A percentile compares a stretch with the other conserved stretches of the same genome.
Conservation (phyloP, 371 early-diverging fungal genomes). For the Lichtheimia ramosa region DNA sequence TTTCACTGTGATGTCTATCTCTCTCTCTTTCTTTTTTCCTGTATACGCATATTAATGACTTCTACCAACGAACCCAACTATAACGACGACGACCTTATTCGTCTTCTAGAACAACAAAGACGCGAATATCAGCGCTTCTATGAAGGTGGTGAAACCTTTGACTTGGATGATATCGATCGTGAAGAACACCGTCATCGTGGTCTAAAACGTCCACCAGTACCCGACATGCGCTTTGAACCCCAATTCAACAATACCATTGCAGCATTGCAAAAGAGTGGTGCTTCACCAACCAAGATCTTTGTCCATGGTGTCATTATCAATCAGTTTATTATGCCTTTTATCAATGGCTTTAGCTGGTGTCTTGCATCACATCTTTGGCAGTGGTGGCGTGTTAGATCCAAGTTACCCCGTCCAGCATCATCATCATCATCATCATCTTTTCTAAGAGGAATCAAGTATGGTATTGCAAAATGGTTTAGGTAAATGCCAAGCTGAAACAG, state of each 20-base stretch:
- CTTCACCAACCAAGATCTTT: slow-evolving; percentile 27
- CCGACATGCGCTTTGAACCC: slow-evolving; percentile 49
- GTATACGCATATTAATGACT: neutral
- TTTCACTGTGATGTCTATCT: neutral
- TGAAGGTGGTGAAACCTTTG: slow-evolving; percentile 14
- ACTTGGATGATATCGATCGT: slow-evolving; percentile 22
- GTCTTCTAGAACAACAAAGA: slow-evolving; percentile 32
- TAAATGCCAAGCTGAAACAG: slow-evolving; percentile 20
- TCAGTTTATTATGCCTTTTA: slow-evolving; percentile 45
- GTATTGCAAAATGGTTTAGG: slow-evolving; percentile 32
- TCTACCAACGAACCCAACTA: neutral
- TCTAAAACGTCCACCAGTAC: slow-evolving; percentile 33
- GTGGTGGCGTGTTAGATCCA: slow-evolving; percentile 38
- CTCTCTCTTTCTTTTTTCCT: too few species aligned
- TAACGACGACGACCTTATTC: slow-evolving; percentile 27
- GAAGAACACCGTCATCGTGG: slow-evolving; percentile 11
- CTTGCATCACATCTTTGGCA: slow-evolving; percentile 34
- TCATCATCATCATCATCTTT: slow-evolving; percentile 15
- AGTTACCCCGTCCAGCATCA: slow-evolving; percentile 3
- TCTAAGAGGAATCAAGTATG: slow-evolving; percentile 27
- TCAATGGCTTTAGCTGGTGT: slow-evolving; percentile 46
- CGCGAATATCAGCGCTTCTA: slow-evolving; percentile 22
- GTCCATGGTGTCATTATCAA: slow-evolving; percentile 40
- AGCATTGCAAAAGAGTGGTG: slow-evolving; percentile 26
- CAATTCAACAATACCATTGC: slow-evolving; percentile 38